Evolutionary conservation across 257 asterid species (phyloP).

Genomic region (Pogostemon cablin): DNA sequence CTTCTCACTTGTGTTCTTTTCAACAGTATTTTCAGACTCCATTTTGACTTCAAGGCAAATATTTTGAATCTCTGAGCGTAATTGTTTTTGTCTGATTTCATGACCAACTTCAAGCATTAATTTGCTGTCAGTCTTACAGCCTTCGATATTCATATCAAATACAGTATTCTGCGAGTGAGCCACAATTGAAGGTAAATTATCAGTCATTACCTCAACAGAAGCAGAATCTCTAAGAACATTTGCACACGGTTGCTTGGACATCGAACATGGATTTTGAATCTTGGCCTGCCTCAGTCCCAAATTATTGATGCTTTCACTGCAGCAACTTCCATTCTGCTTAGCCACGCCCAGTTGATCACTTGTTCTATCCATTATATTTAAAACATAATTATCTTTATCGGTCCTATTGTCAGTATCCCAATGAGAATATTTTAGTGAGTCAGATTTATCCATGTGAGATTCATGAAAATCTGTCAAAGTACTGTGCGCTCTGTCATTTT

Average conservation of each 20-base stretch:
- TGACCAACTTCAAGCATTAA: constrained; percentile 36
- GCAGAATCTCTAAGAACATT: constrained; percentile 34
- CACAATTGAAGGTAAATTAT: constrained; percentile 32
- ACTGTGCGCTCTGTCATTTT: constrained; percentile 34
- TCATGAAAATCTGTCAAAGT: constrained; percentile 38
- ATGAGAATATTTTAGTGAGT: constrained; percentile 35
- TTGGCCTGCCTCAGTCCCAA: constrained; percentile 32
- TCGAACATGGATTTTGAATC: constrained; percentile 35
- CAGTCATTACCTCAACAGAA: constrained; percentile 30
- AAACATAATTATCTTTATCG: constrained; percentile 32
- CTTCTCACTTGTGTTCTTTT: constrained; percentile 37
- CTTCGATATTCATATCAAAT: constrained; percentile 32
- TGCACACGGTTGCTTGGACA: constrained; percentile 34
- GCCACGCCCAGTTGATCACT: constrained; percentile 37
- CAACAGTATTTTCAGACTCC: constrained; percentile 27
- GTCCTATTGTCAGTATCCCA: constrained; percentile 37
- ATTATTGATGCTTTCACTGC: constrained; percentile 26
- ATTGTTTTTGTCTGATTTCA: constrained; percentile 29
- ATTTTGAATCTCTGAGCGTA: constrained; percentile 30
- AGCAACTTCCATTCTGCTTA: constrained; percentile 33
- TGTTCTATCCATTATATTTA: constrained; percentile 31
- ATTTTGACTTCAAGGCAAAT: constrained; percentile 34
- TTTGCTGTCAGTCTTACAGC: constrained; percentile 31
- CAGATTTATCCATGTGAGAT: constrained; percentile 35
- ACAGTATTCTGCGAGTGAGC: constrained; percentile 38